phyloP scores from a whole-genome alignment of 176 grass and related monocot species.

The Hordeum marinum region DNA sequence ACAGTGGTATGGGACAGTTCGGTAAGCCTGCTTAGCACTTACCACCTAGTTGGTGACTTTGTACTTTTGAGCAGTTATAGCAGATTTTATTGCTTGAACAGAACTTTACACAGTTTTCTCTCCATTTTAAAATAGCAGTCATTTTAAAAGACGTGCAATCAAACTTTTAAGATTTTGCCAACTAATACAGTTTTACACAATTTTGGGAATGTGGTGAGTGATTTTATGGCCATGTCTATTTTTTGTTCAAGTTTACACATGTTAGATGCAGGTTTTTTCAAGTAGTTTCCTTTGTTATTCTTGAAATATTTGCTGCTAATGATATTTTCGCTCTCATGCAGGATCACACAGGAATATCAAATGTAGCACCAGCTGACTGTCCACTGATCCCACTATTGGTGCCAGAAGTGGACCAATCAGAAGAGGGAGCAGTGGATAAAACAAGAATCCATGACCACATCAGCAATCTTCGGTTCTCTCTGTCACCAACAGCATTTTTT shows the following conservation, averaged over 20 bases:
- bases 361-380: constrained; percentile 92
- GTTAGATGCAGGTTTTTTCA: background rate
- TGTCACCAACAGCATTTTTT: constrained; percentile 98
- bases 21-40: background rate
- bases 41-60: background rate
- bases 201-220: background rate
- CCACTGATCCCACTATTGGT: constrained; percentile 62
- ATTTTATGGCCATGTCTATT: background rate
- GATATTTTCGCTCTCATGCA: constrained; percentile 36
- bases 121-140: background rate
- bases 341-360: constrained; percentile 98
- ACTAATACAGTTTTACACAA: background rate
- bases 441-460: constrained; percentile 93
- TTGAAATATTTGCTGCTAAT: constrained; percentile 12
- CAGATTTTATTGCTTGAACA: background rate
- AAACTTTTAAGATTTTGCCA: background rate
- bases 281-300: constrained; percentile 1
- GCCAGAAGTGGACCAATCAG: constrained; percentile 44
- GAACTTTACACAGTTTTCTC: background rate
- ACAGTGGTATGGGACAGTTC: background rate
- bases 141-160: background rate
- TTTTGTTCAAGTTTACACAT: background rate
- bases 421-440: constrained; percentile 40
- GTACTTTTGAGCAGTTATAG: background rate
- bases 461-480: constrained; percentile 78